Base-by-base conservation (phyloP, 106 monocot species). In the Vanilla planifolia region DNA sequence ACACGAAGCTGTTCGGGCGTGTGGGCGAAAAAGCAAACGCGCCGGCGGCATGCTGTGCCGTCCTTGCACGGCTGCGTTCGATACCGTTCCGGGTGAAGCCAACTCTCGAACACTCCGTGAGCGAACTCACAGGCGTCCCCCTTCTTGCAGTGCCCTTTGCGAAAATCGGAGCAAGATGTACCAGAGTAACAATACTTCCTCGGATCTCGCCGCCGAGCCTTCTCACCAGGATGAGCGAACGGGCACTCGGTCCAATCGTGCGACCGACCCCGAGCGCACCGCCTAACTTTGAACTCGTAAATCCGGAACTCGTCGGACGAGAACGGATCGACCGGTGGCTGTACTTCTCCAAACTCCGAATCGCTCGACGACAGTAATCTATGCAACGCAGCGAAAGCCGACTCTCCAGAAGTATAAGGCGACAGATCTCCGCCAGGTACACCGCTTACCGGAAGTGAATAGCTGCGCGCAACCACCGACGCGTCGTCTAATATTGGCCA, bases 41-140 rank as follows among this genome's bases (percentile, higher is more conserved):
- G 66, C 8, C 80, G 76, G 34, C 67, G 60, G 36, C 80, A 85
- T 4, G 73, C 60, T 21, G 64, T 66, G 29, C 93, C 93, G 56
- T 79, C 88, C 62, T 89, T 85, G 79, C 93, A 93, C 2, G 88
- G 84, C 70, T 80, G 80, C 9, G 93, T 93, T 11, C 88, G 72
- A 63, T 85, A 93, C 59, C 59, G 35, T 13, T 34, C 59, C 0
- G 59, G 59, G 21, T 59, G 59, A 39, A 59, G 59, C 59, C 68
- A 59, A 45, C 59, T 46, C 59, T 58, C 58, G 25, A 48, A 68
- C 17, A 68, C 68, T 3, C 68, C 67, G 22, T 56, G 67, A 2
- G 69, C 59, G 59, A 36, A 59, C 35, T 59, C 59, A 15, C 59
- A 59, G 0, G 65, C 59, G 25, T 59, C 65, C 5, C 67, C 67